Base-by-base conservation (phyloP, 495 filamentous ascomycete genomes). In the Penicillium roqueforti region DNA sequence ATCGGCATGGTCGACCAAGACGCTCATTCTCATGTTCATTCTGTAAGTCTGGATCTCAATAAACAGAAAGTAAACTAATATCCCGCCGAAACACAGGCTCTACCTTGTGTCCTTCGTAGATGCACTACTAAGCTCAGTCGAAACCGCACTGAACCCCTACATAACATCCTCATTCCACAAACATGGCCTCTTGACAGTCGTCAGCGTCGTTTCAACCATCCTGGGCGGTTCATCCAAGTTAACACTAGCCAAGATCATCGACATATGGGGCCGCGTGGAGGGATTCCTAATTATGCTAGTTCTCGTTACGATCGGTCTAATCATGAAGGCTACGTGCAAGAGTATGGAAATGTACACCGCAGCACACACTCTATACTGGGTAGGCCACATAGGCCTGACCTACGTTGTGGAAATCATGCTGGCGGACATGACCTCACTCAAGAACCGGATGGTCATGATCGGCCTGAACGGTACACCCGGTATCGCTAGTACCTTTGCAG, bases 161-260 rank as follows among this genome's bases (percentile, higher is more conserved):
- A 56, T 60, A 11, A 68, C 63, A 6, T 62, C 59, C 4, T 46
- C 34, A n/a, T 68, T 68, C 51, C 28, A 29, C 4, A 44, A 60
- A 18, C 65, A 64, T 39, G 57, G 57, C 28, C 58, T 66, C 2
- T 50, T 52, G 10, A 50, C 65, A 3, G 56, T 55, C 16, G 53
- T 56, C 22, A 46, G 52, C 39, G 52, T 65, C 29, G 32, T 67
- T n/a, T 59, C 61, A 20, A 65, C 50, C 29, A 59, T 86, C 53
- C 78, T 86, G 50, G 81, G 76, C 45, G 85, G 83, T 53, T 68
- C 84, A 48, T 64, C 74, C 40, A 84, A 83, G 56, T 68, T 86
- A 16, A 73, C 81, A 1, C 66, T 84, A 14, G 83, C 80, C 43
- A 85, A 85, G 64, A 70, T 84, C 38, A 69, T 83, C 49, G 81